Evolutionary conservation across 495 filamentous ascomycete species (phyloP).

Genomic region (Penicillium steckii): DNA sequence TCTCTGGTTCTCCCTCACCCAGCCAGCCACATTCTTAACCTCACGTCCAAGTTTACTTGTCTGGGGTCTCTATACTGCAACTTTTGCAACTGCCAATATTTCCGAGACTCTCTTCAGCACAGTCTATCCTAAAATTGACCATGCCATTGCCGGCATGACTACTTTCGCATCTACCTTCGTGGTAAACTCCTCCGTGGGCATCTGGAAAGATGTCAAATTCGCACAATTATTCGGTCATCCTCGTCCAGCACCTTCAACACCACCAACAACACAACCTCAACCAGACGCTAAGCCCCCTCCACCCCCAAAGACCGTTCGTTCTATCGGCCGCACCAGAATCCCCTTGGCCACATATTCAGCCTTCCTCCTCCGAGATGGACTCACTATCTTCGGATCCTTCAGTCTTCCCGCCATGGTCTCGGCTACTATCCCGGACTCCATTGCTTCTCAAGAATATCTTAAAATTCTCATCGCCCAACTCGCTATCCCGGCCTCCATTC

Average conservation of each 20-base stretch:
- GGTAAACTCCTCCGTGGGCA: slow-evolving; percentile 41
- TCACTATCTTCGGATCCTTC: slow-evolving; percentile 89
- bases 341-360: slow-evolving; percentile 49
- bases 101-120: slow-evolving; percentile 46
- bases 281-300: slow-evolving; percentile 36
- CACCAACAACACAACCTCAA: neutral
- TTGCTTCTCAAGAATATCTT: slow-evolving; percentile 34
- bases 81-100: slow-evolving; percentile 81
- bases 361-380: slow-evolving; percentile 74
- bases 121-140: slow-evolving; percentile 45
- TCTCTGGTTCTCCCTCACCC: slow-evolving; percentile 57
- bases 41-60: slow-evolving; percentile 78
- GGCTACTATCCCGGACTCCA: slow-evolving; percentile 33
- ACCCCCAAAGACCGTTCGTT: slow-evolving; percentile 25
- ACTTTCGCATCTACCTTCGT: slow-evolving; percentile 38
- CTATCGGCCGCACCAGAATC: slow-evolving; percentile 51
- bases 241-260: slow-evolving; percentile 6
- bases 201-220: slow-evolving; percentile 50
- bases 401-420: slow-evolving; percentile 61
- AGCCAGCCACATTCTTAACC: slow-evolving; percentile 67
- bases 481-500: slow-evolving; percentile 71
- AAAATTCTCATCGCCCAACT: slow-evolving; percentile 65
- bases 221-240: slow-evolving; percentile 41
- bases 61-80: slow-evolving; percentile 80
- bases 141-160: slow-evolving; percentile 44